Percentiles rank a stretch among this genome's conserved stretches.
phyloP scores from a whole-genome alignment of 108 stramenopile species.

The Cyclotella cryptica region DNA sequence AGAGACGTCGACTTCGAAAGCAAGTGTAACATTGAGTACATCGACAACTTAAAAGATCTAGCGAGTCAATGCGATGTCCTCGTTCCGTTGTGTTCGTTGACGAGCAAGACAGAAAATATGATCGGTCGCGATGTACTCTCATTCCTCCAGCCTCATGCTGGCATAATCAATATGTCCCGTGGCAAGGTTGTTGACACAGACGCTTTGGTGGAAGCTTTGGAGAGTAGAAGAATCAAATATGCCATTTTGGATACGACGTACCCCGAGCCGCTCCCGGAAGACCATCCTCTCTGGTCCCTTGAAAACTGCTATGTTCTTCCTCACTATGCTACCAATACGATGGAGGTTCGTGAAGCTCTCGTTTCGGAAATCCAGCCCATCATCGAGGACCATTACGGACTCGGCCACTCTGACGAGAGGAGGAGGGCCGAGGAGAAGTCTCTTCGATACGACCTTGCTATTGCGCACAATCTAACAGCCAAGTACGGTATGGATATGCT shows the following conservation, averaged over 20 bases:
- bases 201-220: slow-evolving; percentile 53
- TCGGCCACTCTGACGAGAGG: slow-evolving; percentile 40
- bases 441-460: slow-evolving; percentile 52
- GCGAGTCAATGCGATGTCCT: slow-evolving; percentile 56
- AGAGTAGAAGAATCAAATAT: slow-evolving; percentile 49
- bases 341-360: slow-evolving; percentile 59
- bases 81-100: slow-evolving; percentile 60
- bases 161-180: slow-evolving; percentile 69
- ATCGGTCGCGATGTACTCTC: slow-evolving; percentile 48
- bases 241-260: slow-evolving; percentile 70
- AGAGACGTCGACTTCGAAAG: slow-evolving; percentile 40
- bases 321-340: slow-evolving; percentile 72
- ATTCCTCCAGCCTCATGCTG: slow-evolving; percentile 26
- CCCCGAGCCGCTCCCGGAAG: slow-evolving; percentile 65
- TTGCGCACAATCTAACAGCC: slow-evolving; percentile 57
- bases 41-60: slow-evolving; percentile 14
- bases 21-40: slow-evolving; percentile 33
- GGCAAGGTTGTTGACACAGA: slow-evolving; percentile 67
- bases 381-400: slow-evolving; percentile 54
- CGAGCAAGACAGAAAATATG: slow-evolving; percentile 45
- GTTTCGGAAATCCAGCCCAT: slow-evolving; percentile 62
- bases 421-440: slow-evolving; percentile 43
- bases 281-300: slow-evolving; percentile 57
- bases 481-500: slow-evolving; percentile 72
- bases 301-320: slow-evolving; percentile 64